Conservation (phyloP, 2,329 filamentous ascomycete species). For the Pochonia chlamydosporia region DNA sequence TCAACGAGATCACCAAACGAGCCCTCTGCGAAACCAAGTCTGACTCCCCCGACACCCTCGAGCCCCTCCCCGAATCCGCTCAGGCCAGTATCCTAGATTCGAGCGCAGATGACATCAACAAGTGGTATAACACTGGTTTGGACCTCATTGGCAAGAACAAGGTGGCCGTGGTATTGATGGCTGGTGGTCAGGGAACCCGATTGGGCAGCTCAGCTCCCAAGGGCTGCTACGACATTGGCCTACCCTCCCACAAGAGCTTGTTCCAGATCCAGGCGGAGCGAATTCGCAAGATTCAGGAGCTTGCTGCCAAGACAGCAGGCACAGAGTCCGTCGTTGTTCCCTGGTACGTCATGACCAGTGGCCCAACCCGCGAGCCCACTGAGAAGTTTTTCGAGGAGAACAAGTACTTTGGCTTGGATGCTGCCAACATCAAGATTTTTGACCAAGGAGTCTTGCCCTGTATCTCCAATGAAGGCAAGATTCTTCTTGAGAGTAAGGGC, state of each 20-base stretch:
- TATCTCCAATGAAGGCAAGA: constrained; percentile 97
- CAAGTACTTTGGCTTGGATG: constrained; percentile 81
- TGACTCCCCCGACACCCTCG: constrained; percentile 54
- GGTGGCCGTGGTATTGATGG: constrained; percentile 88
- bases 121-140: constrained; percentile 79
- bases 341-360: constrained; percentile 99
- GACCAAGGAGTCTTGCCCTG: constrained; percentile 96
- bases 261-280: constrained; percentile 98
- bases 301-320: constrained; percentile 67
- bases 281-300: constrained; percentile 76
- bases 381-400: constrained; percentile 88
- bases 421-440: constrained; percentile 85
- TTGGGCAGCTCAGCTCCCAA: constrained; percentile 93
- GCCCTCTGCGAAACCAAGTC: constrained; percentile 73
- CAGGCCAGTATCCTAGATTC: constrained; percentile 91
- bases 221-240: constrained; percentile 93
- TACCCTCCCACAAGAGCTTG: constrained; percentile 87
- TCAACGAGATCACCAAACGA: constrained; percentile 80
- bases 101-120: constrained; percentile 66
- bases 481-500: constrained; percentile 83
- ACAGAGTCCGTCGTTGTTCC: constrained; percentile 61
- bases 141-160: constrained; percentile 74
- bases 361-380: constrained; percentile 86
- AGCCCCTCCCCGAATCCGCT: constrained; percentile 81
- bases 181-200: constrained; percentile 91